phyloP scores from a whole-genome alignment of 352 stramenopile species.

The Phytopythium chamaehyphon region DNA sequence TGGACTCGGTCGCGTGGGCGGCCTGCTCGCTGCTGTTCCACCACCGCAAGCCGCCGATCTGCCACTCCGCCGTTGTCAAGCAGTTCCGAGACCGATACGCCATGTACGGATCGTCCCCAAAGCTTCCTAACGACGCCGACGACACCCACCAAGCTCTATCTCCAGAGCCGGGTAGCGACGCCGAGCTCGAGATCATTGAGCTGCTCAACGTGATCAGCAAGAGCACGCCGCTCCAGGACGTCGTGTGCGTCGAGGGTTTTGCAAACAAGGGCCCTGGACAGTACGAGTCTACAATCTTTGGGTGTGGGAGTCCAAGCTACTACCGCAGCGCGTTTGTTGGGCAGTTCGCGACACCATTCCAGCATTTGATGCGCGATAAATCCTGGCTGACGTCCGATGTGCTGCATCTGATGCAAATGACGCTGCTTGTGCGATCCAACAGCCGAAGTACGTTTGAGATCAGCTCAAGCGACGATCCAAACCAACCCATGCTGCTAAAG shows the following conservation, averaged over 20 bases:
- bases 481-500: conserved; percentile 10
- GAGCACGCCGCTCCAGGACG: conserved; percentile 30
- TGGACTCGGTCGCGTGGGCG: conserved; percentile 48
- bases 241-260: conserved; percentile 54
- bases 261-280: conserved; percentile 11
- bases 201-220: conserved; percentile 56
- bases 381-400: conserved; percentile 19
- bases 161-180: conserved; percentile 21
- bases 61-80: conserved; percentile 41
- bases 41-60: conserved; percentile 44
- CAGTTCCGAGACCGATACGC: conserved; percentile 38
- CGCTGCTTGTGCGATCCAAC: conserved; percentile 29
- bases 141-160: no score
- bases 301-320: conserved; percentile 32
- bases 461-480: not conserved
- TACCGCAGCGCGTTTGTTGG: conserved; percentile 30
- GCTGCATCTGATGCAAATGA: conserved; percentile 29
- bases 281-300: conserved; percentile 26
- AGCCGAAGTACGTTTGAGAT: conserved; percentile 15
- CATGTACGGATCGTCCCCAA: conserved; percentile 10
- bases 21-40: conserved; percentile 44
- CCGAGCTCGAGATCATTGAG: conserved; percentile 33
- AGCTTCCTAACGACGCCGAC: not conserved
- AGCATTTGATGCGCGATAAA: conserved; percentile 21
- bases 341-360: conserved; percentile 7